phyloP scores from a whole-genome alignment of 2,329 filamentous ascomycete genomes.

The Metarhizium album region DNA sequence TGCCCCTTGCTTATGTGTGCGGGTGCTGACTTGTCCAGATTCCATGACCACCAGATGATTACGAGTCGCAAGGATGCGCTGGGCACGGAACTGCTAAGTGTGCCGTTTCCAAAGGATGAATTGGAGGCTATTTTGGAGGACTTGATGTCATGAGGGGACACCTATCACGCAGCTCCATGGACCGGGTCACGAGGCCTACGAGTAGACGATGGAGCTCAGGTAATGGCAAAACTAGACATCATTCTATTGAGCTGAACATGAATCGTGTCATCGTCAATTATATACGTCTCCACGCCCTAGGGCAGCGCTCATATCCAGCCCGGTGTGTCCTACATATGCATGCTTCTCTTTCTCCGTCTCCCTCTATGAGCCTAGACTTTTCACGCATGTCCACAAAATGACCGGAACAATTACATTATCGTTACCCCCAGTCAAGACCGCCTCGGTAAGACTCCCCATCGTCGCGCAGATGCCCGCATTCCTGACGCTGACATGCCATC shows the following conservation, averaged over 20 bases:
- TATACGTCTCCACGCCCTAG: not conserved
- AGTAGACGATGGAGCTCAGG: not conserved
- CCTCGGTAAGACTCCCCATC: conserved; percentile 83
- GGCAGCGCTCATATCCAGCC: not conserved
- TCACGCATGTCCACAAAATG: conserved; percentile 83
- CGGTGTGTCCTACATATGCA: not conserved
- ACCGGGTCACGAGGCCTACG: not conserved
- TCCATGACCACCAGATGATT: conserved; percentile 97
- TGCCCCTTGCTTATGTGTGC: conserved; percentile 4
- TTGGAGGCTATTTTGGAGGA: conserved; percentile 84
- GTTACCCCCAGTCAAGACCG: conserved; percentile 90
- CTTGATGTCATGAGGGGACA: conserved; percentile 20
- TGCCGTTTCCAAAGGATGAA: conserved; percentile 81
- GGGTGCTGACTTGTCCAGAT: conserved; percentile 37
- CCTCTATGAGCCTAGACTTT: conserved; percentile 53
- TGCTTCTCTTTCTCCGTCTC: not conserved
- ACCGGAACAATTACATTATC: conserved; percentile 97
- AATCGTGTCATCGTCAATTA: not conserved
- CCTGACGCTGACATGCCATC: conserved; percentile 31
- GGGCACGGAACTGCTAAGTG: conserved; percentile 74
- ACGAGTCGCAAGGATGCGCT: conserved; percentile 75
- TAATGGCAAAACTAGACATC: not conserved
- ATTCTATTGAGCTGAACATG: not conserved
- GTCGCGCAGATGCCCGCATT: conserved; percentile 65
- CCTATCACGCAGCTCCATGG: not conserved